Evolutionary conservation across 179 eudicot species (phyloP), one percentile per base, ranked within the genome.

Genomic region (Beta lomatogona): DNA sequence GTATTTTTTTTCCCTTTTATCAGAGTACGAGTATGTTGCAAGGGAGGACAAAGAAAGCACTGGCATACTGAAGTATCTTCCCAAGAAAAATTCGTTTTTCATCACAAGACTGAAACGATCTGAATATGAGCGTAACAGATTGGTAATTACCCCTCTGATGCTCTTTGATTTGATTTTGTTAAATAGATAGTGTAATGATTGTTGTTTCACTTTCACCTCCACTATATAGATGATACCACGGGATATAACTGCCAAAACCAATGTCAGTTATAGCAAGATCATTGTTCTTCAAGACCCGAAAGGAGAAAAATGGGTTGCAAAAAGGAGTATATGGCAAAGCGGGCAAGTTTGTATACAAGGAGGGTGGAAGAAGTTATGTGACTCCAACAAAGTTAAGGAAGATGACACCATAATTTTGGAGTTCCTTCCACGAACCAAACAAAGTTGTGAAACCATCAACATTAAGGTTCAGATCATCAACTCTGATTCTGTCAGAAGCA

Each of bases 391-490:
- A 25, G 13, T 70, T 41, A 13, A 14, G 8, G 8, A 57, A 19
- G 50, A 11, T 50, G 82, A 64, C 71, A 72, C 50, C 21, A 4
- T 80, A 10, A 36, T 71, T 3, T 50, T 46, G 50, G 71, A 78
- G 65, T n/a, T 78, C 13, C 5, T 78, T 36, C n/a, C 65, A 13
- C 36, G 9, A 9, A 54, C 3, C n/a, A 41, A 44, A 4, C 19
- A 36, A 44, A 48, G 63, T 25, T 63, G 82, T 50, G 28, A 28
- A 48, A 28, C 48, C 12, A 66, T 71, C 31, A 69, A 68, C 12
- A 66, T 71, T 19, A 69, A 68, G 81, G 66, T 55, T 78, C 66
- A 54, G 50, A 54, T 61, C 12, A 66, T 71, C 54, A 46, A 9
- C 10, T 69, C 73, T 69, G 21, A 44, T 15, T 5, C 25, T 31